Percentiles rank a stretch among this genome's conserved stretches.
These are phyloP conservation scores for Fusarium cyanostomum DNA, from an alignment of 2,329 filamentous ascomycete genomes.

Conservation along the genomic window DNA sequence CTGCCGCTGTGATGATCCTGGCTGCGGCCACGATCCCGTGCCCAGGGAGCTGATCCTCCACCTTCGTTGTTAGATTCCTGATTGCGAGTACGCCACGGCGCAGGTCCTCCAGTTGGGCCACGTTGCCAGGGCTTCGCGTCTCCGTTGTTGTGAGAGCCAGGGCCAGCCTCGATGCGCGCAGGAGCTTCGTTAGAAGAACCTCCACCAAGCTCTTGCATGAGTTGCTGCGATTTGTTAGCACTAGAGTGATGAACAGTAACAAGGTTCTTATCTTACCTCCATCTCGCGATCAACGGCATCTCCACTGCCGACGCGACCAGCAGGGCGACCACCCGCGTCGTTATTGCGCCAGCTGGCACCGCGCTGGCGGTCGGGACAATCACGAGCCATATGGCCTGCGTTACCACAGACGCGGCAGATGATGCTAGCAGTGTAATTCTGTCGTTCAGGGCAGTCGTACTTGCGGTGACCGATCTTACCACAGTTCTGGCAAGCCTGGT, in stretches of 20 bases:
- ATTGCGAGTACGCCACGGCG: slow-evolving; percentile 76
- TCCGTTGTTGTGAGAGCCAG: slow-evolving; percentile 64
- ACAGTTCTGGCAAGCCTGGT: slow-evolving; percentile 99
- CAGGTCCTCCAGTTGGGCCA: slow-evolving; percentile 82
- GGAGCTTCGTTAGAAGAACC: slow-evolving; percentile 66
- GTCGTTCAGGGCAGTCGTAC: slow-evolving; percentile 97
- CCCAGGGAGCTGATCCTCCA: slow-evolving; percentile 67
- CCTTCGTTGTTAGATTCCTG: slow-evolving; percentile 62
- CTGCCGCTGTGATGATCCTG: slow-evolving; percentile 50
- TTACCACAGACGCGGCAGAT: slow-evolving; percentile 99
- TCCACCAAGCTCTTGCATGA: slow-evolving; percentile 96
- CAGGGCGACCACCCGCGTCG: slow-evolving; percentile 61
- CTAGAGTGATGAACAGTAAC: slow-evolving; percentile 1
- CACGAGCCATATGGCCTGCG: slow-evolving; percentile 96
- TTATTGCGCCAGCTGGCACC: slow-evolving; percentile 93
- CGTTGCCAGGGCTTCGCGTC: slow-evolving; percentile 89
- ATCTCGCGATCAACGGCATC: slow-evolving; percentile 94
- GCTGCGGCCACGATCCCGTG: slow-evolving; percentile 65
- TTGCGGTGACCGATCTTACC: slow-evolving; percentile 99
- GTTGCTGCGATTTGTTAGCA: slow-evolving; percentile 71
- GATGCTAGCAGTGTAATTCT: slow-evolving; percentile 99
- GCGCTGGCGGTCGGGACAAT: slow-evolving; percentile 93
- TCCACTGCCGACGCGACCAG: slow-evolving; percentile 75
- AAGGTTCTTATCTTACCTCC: slow-evolving; percentile 73
- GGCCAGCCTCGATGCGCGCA: slow-evolving; percentile 87